A percentile compares a stretch with the other conserved stretches of the same genome.
phyloP scores from a whole-genome alignment of 495 filamentous ascomycete genomes.

The Hypoxylon lienhwacheense region DNA sequence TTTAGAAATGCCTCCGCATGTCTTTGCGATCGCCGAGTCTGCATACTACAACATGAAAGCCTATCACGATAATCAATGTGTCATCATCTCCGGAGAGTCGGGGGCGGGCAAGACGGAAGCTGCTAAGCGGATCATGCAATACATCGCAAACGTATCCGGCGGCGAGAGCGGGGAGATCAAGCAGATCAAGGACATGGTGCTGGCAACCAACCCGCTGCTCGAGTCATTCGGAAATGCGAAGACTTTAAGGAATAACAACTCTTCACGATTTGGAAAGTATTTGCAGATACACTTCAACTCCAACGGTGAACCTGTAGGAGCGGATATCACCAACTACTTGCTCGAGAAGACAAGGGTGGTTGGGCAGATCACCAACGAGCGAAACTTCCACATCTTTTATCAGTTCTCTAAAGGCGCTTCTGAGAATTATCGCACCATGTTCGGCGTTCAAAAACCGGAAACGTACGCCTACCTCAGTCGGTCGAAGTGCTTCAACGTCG shows the following conservation, averaged over 20 bases:
- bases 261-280: conserved; percentile 97
- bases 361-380: conserved; percentile 91
- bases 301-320: conserved; percentile 90
- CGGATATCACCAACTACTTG: conserved; percentile 97
- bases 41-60: conserved; percentile 99
- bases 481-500: conserved; percentile 91
- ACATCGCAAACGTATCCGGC: conserved; percentile 95
- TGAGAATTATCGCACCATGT: conserved; percentile 78
- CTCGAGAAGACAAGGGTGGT: conserved; percentile 96
- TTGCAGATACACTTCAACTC: conserved; percentile 95
- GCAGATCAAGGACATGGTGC: conserved; percentile 97
- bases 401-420: conserved; percentile 96
- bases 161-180: conserved; percentile 90
- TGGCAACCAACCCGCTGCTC: conserved; percentile 94
- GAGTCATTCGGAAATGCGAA: conserved; percentile 99
- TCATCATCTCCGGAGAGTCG: conserved; percentile 98
- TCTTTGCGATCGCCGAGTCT: conserved; percentile 96
- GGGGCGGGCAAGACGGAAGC: conserved; percentile 99
- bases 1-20: conserved; percentile 91
- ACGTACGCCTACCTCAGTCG: conserved; percentile 93
- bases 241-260: conserved; percentile 98
- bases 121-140: conserved; percentile 98
- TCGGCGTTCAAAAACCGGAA: conserved; percentile 87
- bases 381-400: conserved; percentile 99
- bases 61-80: conserved; percentile 98